A percentile compares a stretch with the other conserved stretches of the same genome.
phyloP scores from a whole-genome alignment of 805 yeast species.

The Kodamaea jinghongensis region DNA sequence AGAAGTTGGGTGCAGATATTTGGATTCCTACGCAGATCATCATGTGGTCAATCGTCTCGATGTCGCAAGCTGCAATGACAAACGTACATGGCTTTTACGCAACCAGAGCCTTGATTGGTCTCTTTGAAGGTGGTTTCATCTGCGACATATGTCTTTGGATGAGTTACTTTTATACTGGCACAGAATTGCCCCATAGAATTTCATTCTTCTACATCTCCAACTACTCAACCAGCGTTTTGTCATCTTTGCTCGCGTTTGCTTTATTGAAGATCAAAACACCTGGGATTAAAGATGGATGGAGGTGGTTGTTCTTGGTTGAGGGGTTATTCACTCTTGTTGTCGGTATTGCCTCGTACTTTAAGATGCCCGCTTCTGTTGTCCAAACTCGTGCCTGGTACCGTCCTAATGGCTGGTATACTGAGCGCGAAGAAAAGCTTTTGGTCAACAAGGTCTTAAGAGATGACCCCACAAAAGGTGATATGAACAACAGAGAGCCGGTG shows the following conservation, averaged over 20 bases:
- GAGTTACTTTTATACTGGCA: conserved; percentile 60
- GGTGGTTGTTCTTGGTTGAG: conserved; percentile 24
- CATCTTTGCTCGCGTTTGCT: conserved; percentile 52
- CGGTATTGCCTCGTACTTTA: conserved; percentile 20
- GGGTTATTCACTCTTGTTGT: conserved; percentile 20
- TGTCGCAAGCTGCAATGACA: conserved; percentile 19
- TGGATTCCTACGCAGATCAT: conserved; percentile 26
- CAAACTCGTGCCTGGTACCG: conserved; percentile 18
- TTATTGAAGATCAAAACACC: conserved; percentile 43
- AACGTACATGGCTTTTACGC: conserved; percentile 17
- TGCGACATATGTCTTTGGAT: conserved; percentile 64
- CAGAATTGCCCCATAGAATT: conserved; percentile 57
- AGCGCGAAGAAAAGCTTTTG: conserved; percentile 27
- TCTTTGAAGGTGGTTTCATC: conserved; percentile 37
- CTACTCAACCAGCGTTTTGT: conserved; percentile 44
- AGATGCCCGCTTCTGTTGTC: conserved; percentile 56
- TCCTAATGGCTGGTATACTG: conserved; percentile 27
- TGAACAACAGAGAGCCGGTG: conserved; percentile 29
- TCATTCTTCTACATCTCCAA: conserved; percentile 60
- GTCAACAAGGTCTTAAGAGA: conserved; percentile 29
- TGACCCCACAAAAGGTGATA: conserved; percentile 32
- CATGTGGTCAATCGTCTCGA: conserved; percentile 23
- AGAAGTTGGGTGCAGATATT: conserved; percentile 24
- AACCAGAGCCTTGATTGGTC: conserved; percentile 23
- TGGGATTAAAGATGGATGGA: conserved; percentile 20